Conservation (phyloP, 1,284 basidiomycete species). For the Naganishia sp. region DNA sequence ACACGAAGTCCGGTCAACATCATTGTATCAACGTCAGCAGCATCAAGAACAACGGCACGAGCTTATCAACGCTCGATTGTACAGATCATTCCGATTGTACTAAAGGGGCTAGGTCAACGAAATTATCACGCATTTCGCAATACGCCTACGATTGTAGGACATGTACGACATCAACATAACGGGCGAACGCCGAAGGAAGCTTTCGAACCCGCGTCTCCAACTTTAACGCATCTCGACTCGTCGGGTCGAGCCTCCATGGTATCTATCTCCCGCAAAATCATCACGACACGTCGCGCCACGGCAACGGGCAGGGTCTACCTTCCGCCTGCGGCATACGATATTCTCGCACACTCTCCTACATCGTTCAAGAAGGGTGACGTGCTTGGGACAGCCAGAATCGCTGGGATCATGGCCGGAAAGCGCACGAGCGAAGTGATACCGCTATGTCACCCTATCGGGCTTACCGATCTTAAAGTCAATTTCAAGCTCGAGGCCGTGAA, state of each 20-base stretch:
- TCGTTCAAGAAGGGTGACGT: slow-evolving; percentile 68
- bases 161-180: background rate
- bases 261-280: slow-evolving; percentile 66
- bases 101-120: background rate
- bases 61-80: background rate
- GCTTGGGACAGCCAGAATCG: slow-evolving; percentile 75
- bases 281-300: slow-evolving; percentile 70
- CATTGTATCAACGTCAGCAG: slow-evolving; percentile 7
- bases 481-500: slow-evolving; percentile 55
- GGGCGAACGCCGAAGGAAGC: background rate
- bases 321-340: slow-evolving; percentile 64
- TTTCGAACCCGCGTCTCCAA: background rate
- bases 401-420: slow-evolving; percentile 84
- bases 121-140: background rate
- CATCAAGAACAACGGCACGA: background rate
- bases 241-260: slow-evolving; percentile 76
- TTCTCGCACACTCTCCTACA: slow-evolving; percentile 53
- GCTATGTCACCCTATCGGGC: slow-evolving; percentile 74
- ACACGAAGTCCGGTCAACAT: background rate
- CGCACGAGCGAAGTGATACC: slow-evolving; percentile 79
- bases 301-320: slow-evolving; percentile 76
- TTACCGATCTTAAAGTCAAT: slow-evolving; percentile 68
- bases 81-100: background rate
- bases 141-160: no score
- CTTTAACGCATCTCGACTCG: slow-evolving; percentile 69